Base-by-base conservation (phyloP, 2,329 filamentous ascomycete genomes). In the Hysterium pulicare region DNA sequence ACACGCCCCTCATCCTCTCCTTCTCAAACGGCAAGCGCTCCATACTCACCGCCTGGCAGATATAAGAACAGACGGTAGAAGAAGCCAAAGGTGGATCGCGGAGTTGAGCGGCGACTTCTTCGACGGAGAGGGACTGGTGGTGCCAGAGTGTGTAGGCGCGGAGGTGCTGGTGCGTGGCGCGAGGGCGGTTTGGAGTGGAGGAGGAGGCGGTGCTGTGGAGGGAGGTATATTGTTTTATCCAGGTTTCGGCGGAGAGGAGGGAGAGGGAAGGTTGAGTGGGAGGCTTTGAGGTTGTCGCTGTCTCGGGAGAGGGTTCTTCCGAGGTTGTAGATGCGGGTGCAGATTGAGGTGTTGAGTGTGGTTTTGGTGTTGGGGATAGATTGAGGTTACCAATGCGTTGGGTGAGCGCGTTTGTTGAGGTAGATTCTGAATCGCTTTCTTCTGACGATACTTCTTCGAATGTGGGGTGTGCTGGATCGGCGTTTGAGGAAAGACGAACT, bases 101-200 rank as follows among this genome's bases (percentile, higher is more conserved):
- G 32, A 65, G 21, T n/a, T 57, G 45, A 4, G 31, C 17, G 5
- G 53, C 57, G 22, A 64, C 53, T 5, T 49, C 47, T 3, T 49
- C 46, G 7, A 64, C 11, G 2, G 52, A 24, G 5, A 65, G 41
- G 2, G 45, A 37, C 40, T 65, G 61, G 24, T 58, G 43, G 24
- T 59, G 45, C 63, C 63, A 67, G 26, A 67, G 41, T 31, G 63
- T 51, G 42, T 66, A 67, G 7, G 59, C 58, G 10, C 61, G 61
- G 11, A 67, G 54, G 38, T 56, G 58, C 2, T 57, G 44, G 2
- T 59, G 23, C 5, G 61, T 64, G 22, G 61, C 61, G 17, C 57
- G 59, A n/a, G n/a, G n/a, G n/a, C n/a, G n/a, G n/a, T 28, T 62
- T 58, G 15, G 21, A n/a, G 15, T 38, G 16, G 20, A 11, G 54